Conservation (phyloP, 345 rosid genomes). For the Salix arbutifolia region DNA sequence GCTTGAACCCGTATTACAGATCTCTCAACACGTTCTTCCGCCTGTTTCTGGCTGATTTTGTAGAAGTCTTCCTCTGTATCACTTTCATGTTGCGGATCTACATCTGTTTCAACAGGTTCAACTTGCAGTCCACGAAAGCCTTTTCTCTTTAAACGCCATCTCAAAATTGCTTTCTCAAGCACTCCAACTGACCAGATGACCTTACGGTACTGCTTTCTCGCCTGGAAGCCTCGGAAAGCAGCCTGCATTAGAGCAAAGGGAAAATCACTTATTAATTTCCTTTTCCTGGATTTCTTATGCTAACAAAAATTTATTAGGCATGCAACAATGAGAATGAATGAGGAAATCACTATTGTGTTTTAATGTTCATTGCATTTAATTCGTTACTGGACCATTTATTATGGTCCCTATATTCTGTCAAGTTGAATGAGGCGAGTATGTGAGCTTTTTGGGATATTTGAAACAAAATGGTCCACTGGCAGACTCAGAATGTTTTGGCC, state of each 20-base stretch:
- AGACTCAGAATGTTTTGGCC: not conserved
- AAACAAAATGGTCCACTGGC: not conserved
- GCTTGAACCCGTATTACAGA: conserved; percentile 82
- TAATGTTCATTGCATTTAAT: no score
- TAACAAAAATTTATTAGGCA: not conserved
- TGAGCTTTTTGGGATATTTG: not conserved
- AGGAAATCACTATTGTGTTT: not conserved
- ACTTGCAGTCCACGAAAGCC: conserved; percentile 81
- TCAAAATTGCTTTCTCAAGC: conserved; percentile 76
- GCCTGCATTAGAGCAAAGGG: conserved; percentile 48
- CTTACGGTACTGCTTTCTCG: conserved; percentile 68
- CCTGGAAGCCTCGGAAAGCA: conserved; percentile 80
- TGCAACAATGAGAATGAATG: not conserved
- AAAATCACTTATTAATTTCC: not conserved
- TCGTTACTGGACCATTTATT: not conserved
- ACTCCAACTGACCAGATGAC: conserved; percentile 92
- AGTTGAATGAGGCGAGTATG: not conserved
- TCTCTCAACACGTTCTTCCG: conserved; percentile 84
- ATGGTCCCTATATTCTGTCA: not conserved
- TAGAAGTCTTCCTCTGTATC: conserved; percentile 71
- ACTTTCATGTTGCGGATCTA: conserved; percentile 32
- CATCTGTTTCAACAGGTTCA: conserved; percentile 29
- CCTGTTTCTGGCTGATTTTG: conserved; percentile 70
- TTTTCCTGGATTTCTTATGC: not conserved
- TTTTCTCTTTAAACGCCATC: conserved; percentile 87